Percentiles rank a stretch among this genome's conserved stretches.
These are phyloP conservation scores for Pseudomicrostroma phylloplanum DNA, from an alignment of 1,284 basidiomycete species.

Conservation along the genomic window DNA sequence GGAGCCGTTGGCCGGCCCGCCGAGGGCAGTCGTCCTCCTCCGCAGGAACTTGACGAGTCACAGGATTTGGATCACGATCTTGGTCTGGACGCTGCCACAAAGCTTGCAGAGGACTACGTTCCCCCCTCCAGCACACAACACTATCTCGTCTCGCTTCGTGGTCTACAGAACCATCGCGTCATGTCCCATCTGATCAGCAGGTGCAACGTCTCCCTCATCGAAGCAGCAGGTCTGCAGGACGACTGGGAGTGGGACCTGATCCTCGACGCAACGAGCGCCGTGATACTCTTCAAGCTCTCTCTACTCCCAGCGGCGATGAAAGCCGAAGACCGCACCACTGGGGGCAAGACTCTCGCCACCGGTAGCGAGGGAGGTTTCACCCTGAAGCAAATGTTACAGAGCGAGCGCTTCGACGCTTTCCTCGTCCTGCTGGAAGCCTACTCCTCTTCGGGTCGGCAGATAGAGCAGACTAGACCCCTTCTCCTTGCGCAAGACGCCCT, in stretches of 20 bases:
- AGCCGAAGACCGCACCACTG: not conserved
- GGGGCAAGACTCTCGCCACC: too few relatives aligned
- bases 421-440: not conserved
- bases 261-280: not conserved
- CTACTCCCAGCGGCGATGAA: not conserved
- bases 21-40: too few relatives aligned
- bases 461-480: not conserved
- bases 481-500: not conserved
- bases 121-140: not conserved
- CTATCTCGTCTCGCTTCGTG: not conserved
- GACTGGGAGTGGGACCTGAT: not conserved
- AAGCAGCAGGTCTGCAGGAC: not conserved
- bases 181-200: not conserved
- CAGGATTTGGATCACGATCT: too few relatives aligned
- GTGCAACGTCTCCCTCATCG: not conserved
- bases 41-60: too few relatives aligned
- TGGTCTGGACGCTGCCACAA: too few relatives aligned
- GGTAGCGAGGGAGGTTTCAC: too few relatives aligned
- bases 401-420: not conserved
- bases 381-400: too few relatives aligned
- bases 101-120: too few relatives aligned
- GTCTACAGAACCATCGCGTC: conserved; percentile 1
- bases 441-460: not conserved
- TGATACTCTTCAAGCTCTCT: conserved; percentile 4
- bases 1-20: too few relatives aligned